These are phyloP conservation scores for Saturnispora saitoi DNA, from an alignment of 805 yeast genomes.

Conservation along the genomic window DNA sequence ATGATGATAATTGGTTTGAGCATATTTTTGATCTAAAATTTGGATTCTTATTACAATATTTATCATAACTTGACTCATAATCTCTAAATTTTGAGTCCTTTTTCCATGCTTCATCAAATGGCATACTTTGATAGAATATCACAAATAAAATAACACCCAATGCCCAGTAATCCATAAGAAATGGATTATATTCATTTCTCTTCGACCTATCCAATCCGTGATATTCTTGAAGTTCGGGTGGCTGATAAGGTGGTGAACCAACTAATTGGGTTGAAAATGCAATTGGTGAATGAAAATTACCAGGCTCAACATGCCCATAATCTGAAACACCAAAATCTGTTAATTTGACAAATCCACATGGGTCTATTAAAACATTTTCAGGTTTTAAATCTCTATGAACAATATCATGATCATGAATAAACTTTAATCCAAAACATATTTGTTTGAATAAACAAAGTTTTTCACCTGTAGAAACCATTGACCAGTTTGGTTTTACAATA, in stretches of 20 bases:
- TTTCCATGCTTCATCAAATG: constrained; percentile 47
- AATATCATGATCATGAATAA: constrained; percentile 65
- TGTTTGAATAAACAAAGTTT: constrained; percentile 70
- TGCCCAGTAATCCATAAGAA: constrained; percentile 69
- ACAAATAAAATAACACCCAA: constrained; percentile 65
- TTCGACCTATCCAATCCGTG: constrained; percentile 31
- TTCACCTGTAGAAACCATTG: constrained; percentile 36
- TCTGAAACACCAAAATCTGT: constrained; percentile 93
- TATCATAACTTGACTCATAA: constrained; percentile 33
- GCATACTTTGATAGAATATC: constrained; percentile 48
- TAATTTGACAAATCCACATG: constrained; percentile 51
- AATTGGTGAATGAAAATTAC: constrained; percentile 40
- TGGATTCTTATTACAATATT: constrained; percentile 26
- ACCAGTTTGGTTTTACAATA: constrained; percentile 55
- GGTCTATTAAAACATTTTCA: constrained; percentile 71
- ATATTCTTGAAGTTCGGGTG: constrained; percentile 65
- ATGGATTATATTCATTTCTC: constrained; percentile 46
- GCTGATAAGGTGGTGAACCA: constrained; percentile 79
- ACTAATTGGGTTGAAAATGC: constrained; percentile 44
- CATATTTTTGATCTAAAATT: constrained; percentile 32
- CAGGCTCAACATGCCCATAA: constrained; percentile 51
- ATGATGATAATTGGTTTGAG: constrained; percentile 1
- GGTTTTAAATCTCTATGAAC: constrained; percentile 95
- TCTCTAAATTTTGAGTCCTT: constrained; percentile 47
- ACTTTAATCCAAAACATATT: constrained; percentile 53